Evolutionary conservation across 306 rosid species (phyloP).

Genomic region (Oemleria cerasiformis): DNA sequence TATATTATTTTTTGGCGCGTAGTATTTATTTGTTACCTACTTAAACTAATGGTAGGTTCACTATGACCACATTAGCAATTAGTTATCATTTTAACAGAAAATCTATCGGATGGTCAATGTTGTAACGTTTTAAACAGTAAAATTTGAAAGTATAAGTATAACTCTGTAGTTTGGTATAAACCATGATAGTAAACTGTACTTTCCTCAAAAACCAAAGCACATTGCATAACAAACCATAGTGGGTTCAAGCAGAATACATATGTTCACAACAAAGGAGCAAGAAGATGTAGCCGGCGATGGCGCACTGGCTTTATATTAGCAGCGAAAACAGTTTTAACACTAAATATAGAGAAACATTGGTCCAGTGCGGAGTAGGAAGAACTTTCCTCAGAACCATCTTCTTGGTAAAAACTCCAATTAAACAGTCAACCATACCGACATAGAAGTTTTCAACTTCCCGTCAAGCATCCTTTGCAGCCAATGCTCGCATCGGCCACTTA

Average conservation of each 20-base stretch:
- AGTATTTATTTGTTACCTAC: too few species aligned
- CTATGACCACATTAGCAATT: too few species aligned
- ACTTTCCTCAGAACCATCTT: neutral
- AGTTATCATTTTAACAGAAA: too few species aligned
- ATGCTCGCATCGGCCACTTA: constrained; percentile 12
- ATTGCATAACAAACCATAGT: neutral
- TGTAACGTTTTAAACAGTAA: too few species aligned
- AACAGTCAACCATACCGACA: constrained; percentile 12
- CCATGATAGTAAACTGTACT: too few species aligned
- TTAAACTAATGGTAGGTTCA: too few species aligned
- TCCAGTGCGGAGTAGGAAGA: neutral
- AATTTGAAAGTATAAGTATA: too few species aligned
- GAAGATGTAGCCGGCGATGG: constrained; percentile 1
- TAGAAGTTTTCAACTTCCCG: constrained; percentile 10
- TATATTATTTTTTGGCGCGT: too few species aligned
- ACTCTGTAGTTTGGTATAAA: too few species aligned
- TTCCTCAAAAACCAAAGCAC: neutral
- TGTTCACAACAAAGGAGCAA: constrained; percentile 7
- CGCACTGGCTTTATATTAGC: constrained; percentile 12
- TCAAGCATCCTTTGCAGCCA: constrained; percentile 3
- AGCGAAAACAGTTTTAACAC: constrained; percentile 10
- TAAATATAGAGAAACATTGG: constrained; percentile 14
- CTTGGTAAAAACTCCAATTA: neutral
- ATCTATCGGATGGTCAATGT: too few species aligned
- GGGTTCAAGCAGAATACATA: constrained; percentile 6